These are phyloP conservation scores for Pythium aquatile DNA, from an alignment of 352 stramenopile species.

Conservation along the genomic window DNA sequence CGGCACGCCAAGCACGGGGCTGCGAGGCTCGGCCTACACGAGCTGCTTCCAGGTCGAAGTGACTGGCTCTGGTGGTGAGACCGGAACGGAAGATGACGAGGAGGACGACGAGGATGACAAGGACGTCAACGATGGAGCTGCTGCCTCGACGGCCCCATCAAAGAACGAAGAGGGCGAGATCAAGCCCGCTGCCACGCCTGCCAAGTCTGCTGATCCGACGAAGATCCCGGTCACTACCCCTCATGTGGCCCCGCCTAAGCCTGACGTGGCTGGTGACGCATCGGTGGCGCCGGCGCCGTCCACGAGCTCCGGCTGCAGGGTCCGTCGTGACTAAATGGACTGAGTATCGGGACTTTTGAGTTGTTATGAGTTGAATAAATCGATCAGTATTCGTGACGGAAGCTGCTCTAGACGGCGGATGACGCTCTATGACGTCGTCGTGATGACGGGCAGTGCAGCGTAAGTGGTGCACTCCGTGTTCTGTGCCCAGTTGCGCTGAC, in stretches of 20 bases:
- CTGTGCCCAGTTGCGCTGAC: constrained; percentile 58
- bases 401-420: background rate
- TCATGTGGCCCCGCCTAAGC: background rate
- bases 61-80: background rate
- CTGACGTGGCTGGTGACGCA: background rate
- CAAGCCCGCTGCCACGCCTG: background rate
- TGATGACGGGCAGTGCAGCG: constrained; percentile 11
- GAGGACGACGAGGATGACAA: background rate
- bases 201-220: too few species aligned
- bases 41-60: constrained; percentile 7
- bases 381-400: background rate
- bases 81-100: background rate
- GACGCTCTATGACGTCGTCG: background rate
- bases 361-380: background rate
- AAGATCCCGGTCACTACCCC: too few species aligned
- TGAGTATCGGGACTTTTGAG: background rate
- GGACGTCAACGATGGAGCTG: background rate
- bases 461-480: constrained; percentile 64
- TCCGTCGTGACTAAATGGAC: background rate
- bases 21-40: background rate
- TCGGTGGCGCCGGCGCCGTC: background rate
- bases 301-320: constrained; percentile 1
- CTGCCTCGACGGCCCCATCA: background rate
- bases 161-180: constrained; percentile 1
- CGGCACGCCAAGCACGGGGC: background rate